Percentiles rank a stretch among this genome's conserved stretches.
These are phyloP conservation scores for Musa acuminata DNA, from an alignment of 176 grass and related monocot genomes.

Conservation along the genomic window DNA sequence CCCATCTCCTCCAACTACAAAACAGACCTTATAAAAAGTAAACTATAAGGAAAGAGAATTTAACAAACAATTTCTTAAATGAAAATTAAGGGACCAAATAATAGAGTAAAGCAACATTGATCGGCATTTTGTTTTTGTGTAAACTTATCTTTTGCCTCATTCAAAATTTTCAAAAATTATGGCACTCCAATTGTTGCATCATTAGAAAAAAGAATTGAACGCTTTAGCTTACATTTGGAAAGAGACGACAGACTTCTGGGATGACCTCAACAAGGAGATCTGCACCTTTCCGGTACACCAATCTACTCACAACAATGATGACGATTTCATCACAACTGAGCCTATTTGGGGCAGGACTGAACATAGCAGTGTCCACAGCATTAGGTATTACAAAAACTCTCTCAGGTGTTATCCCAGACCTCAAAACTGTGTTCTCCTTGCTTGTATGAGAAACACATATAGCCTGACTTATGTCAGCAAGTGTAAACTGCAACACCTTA, in stretches of 20 bases:
- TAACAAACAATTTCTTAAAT: too few relatives aligned
- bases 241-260: conserved; percentile 81
- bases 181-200: background rate
- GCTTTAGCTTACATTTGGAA: conserved; percentile 63
- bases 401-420: conserved; percentile 75
- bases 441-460: conserved; percentile 97
- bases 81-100: too few relatives aligned
- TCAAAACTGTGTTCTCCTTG: conserved; percentile 91
- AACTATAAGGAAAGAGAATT: background rate
- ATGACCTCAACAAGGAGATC: conserved; percentile 96
- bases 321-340: conserved; percentile 73
- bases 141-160: too few relatives aligned
- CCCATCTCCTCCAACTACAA: conserved; percentile 95
- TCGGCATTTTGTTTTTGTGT: too few relatives aligned
- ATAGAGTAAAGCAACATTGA: too few relatives aligned
- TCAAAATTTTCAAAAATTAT: background rate
- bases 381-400: conserved; percentile 92
- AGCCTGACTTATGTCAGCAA: conserved; percentile 87
- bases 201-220: background rate
- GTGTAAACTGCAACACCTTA: conserved; percentile 93
- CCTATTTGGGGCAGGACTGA: conserved; percentile 53
- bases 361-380: conserved; percentile 97
- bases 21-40: conserved; percentile 45
- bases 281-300: conserved; percentile 88
- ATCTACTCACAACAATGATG: conserved; percentile 84